Percentiles rank a stretch among this genome's conserved stretches.
These are phyloP conservation scores for Nadsonia starkeyi-henricii DNA, from an alignment of 1,139 yeast species.

Conservation along the genomic window DNA sequence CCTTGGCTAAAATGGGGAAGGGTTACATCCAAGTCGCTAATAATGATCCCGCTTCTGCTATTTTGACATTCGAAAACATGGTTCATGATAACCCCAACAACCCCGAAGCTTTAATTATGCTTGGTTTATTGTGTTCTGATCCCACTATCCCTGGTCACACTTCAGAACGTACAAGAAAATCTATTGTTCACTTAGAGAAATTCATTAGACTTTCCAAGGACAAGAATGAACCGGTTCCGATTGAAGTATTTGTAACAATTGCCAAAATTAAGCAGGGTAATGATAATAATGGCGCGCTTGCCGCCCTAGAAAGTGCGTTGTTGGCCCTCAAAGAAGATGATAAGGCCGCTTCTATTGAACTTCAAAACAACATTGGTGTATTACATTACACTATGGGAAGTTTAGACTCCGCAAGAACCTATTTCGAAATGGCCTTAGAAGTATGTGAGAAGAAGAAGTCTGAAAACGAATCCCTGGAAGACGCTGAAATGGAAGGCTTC, in stretches of 20 bases:
- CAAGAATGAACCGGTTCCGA: neutral
- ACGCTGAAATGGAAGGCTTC: slow-evolving; percentile 14
- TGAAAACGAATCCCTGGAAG: slow-evolving; percentile 13
- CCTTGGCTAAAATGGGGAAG: slow-evolving; percentile 64
- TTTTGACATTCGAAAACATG: slow-evolving; percentile 67
- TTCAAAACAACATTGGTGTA: slow-evolving; percentile 78
- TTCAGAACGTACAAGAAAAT: slow-evolving; percentile 18
- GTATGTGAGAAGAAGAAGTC: slow-evolving; percentile 33
- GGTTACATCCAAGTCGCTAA: slow-evolving; percentile 71
- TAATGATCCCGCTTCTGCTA: slow-evolving; percentile 70
- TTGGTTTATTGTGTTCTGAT: slow-evolving; percentile 61
- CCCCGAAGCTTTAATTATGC: slow-evolving; percentile 59
- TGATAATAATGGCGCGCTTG: neutral
- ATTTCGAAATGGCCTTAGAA: slow-evolving; percentile 39
- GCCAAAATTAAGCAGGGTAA: neutral
- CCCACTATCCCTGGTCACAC: slow-evolving; percentile 15
- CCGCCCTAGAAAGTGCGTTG: slow-evolving; percentile 9
- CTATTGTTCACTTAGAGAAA: slow-evolving; percentile 49
- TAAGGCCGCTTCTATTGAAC: slow-evolving; percentile 57
- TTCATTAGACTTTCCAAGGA: neutral
- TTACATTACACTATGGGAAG: slow-evolving; percentile 59
- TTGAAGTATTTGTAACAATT: neutral
- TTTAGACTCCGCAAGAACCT: slow-evolving; percentile 34
- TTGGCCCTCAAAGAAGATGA: slow-evolving; percentile 28
- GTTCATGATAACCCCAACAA: slow-evolving; percentile 55